A percentile compares a stretch with the other conserved stretches of the same genome.
Evolutionary conservation across 805 yeast species (phyloP).

Genomic region (Saturnispora besseyi): DNA sequence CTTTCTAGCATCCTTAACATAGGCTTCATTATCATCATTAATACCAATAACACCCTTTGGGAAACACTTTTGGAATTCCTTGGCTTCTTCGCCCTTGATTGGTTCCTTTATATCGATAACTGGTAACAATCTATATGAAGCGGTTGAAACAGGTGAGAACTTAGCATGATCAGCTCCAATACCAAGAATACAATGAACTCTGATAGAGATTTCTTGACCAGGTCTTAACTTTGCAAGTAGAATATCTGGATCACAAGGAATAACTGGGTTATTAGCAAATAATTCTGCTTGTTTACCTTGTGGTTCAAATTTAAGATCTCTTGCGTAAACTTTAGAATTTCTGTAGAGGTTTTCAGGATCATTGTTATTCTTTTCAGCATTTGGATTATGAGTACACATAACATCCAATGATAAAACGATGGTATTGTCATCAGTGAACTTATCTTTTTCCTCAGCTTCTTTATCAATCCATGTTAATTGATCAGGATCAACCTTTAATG

Average conservation of each 20-base stretch:
- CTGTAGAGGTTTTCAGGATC: conserved; percentile 79
- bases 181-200: conserved; percentile 88
- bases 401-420: conserved; percentile 75
- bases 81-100: conserved; percentile 68
- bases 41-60: conserved; percentile 88
- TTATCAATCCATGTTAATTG: conserved; percentile 73
- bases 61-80: conserved; percentile 79
- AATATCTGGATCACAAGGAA: conserved; percentile 80
- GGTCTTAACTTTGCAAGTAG: conserved; percentile 89
- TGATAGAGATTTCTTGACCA: conserved; percentile 87
- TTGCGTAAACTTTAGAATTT: conserved; percentile 82
- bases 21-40: conserved; percentile 57
- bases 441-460: conserved; percentile 51
- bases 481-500: conserved; percentile 89
- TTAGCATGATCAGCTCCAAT: conserved; percentile 90
- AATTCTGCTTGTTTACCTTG: conserved; percentile 76
- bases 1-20: conserved; percentile 79
- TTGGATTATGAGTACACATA: conserved; percentile 75
- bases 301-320: conserved; percentile 82
- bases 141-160: conserved; percentile 94
- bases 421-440: conserved; percentile 82
- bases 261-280: conserved; percentile 59
- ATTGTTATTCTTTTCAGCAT: conserved; percentile 67
- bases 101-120: conserved; percentile 68
- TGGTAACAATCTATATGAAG: conserved; percentile 90